Conservation (phyloP, 192 early-diverging fungal species). For the Backusella westeae region DNA sequence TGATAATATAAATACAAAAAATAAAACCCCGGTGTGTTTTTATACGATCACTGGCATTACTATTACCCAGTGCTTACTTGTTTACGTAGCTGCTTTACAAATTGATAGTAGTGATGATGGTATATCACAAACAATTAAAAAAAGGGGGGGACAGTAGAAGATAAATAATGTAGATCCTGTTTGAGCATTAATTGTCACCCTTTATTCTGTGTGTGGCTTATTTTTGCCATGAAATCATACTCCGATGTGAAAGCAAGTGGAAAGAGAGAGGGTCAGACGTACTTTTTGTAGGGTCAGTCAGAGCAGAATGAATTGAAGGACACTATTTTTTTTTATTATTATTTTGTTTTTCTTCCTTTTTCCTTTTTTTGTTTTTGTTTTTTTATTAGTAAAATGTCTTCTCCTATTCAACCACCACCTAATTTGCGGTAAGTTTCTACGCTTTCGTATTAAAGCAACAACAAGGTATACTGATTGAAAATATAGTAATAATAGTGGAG, state of each 20-base stretch:
- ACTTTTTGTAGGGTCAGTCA: background rate
- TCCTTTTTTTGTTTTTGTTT: slow-evolving; percentile 3
- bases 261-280: background rate
- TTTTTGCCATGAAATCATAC: background rate
- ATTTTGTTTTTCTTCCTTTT: slow-evolving; percentile 1
- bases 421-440: slow-evolving; percentile 19
- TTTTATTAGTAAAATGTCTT: slow-evolving; percentile 18
- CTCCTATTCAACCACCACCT: slow-evolving; percentile 22
- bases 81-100: no score
- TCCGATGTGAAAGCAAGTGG: background rate
- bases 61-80: background rate
- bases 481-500: background rate
- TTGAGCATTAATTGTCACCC: background rate
- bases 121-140: no score
- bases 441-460: background rate
- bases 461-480: background rate
- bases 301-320: background rate
- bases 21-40: background rate
- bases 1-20: background rate
- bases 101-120: no score
- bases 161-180: background rate
- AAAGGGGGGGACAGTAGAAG: background rate
- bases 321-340: background rate
- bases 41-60: background rate
- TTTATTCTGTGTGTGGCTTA: background rate